A percentile compares a stretch with the other conserved stretches of the same genome.
These are phyloP conservation scores for Apiospora aurea DNA, from an alignment of 2,329 filamentous ascomycete species.

Conservation along the genomic window DNA sequence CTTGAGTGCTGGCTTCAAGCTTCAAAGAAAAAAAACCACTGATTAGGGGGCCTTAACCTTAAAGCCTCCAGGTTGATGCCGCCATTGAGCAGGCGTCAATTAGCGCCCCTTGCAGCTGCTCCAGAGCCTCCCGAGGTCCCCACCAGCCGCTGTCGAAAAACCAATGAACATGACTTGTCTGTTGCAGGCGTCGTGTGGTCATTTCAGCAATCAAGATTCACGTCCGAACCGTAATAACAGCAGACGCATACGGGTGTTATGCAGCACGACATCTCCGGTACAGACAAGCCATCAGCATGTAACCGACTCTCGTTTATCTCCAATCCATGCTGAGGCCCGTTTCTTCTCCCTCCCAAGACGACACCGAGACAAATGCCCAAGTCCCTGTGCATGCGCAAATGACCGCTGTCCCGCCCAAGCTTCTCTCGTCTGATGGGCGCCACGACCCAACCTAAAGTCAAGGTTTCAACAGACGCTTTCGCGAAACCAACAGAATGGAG, in stretches of 20 bases:
- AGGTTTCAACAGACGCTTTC: slow-evolving; percentile 29
- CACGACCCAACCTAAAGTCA: slow-evolving; percentile 25
- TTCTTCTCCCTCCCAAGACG: neutral
- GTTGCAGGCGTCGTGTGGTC: neutral
- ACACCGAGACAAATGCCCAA: neutral
- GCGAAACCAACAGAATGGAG: slow-evolving; percentile 36
- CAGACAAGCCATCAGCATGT: slow-evolving; percentile 11
- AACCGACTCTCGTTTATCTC: slow-evolving; percentile 8
- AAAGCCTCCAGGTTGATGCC: slow-evolving; percentile 4
- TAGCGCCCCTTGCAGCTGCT: slow-evolving; percentile 1
- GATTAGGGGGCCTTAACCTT: neutral
- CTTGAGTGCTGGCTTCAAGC: neutral
- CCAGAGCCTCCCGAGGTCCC: neutral
- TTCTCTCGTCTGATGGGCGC: slow-evolving; percentile 23
- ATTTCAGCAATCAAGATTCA: slow-evolving; percentile 15
- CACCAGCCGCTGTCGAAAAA: slow-evolving; percentile 11
- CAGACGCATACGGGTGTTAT: neutral
- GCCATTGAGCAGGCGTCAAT: neutral
- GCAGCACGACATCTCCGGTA: neutral
- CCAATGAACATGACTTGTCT: slow-evolving; percentile 16
- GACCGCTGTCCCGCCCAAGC: neutral
- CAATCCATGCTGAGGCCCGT: slow-evolving; percentile 3
- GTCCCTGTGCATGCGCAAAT: slow-evolving; percentile 7
- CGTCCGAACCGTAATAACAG: slow-evolving; percentile 11
- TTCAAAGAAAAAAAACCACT: no score